Conservation (phyloP, 2,329 filamentous ascomycete genomes). For the Drechslerella coelobrocha region DNA sequence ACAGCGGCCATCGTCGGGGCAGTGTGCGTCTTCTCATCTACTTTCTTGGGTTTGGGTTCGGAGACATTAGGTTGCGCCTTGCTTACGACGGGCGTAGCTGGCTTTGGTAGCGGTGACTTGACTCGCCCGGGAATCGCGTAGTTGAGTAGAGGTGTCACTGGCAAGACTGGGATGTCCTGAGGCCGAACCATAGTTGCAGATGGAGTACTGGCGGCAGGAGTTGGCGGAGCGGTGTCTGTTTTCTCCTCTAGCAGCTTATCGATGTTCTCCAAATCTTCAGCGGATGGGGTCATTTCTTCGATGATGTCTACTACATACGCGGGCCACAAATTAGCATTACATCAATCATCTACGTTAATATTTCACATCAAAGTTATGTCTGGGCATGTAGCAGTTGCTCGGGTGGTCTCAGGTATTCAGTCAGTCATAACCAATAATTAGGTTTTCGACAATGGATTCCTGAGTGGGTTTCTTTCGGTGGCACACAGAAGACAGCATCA, state of each 20-base stretch:
- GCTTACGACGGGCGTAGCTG: constrained; percentile 18
- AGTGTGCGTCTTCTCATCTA: constrained; percentile 33
- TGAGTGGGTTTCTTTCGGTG: constrained; percentile 10
- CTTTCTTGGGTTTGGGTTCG: constrained; percentile 38
- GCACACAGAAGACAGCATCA: constrained; percentile 50
- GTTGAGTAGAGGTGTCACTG: constrained; percentile 35
- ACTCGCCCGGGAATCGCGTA: constrained; percentile 27
- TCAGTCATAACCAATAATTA: constrained; percentile 38
- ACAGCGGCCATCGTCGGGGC: constrained; percentile 37
- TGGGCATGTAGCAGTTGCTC: constrained; percentile 9
- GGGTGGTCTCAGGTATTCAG: constrained; percentile 10
- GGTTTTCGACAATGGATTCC: constrained; percentile 13
- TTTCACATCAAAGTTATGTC: constrained; percentile 12
- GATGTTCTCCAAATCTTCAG: constrained; percentile 39
- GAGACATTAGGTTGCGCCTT: constrained; percentile 27
- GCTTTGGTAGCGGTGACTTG: constrained; percentile 32
- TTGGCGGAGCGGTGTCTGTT: constrained; percentile 32
- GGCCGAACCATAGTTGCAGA: constrained; percentile 22
- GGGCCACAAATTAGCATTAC: constrained; percentile 25
- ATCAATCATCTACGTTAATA: constrained; percentile 11
- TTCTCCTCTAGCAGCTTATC: constrained; percentile 45
- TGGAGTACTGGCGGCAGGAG: constrained; percentile 12
- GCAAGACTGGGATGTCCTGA: constrained; percentile 42
- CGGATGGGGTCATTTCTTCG: constrained; percentile 41
- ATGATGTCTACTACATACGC: constrained; percentile 34